Evolutionary conservation across 768 basidiomycete species (phyloP).

Genomic region (Cystobasidium tubakii): DNA sequence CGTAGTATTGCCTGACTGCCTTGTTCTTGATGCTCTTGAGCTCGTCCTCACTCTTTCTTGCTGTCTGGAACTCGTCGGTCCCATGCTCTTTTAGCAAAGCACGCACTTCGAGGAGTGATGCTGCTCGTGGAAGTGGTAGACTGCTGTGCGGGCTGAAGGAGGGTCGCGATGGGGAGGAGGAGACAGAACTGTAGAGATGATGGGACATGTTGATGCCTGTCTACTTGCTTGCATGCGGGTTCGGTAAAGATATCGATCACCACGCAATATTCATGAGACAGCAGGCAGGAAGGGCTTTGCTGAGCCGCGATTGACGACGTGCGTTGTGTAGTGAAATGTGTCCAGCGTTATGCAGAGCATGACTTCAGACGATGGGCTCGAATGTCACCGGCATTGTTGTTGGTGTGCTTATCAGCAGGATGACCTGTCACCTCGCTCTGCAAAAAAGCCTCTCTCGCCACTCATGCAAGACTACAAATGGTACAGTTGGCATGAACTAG

Average conservation of each 20-base stretch:
- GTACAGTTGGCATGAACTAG: background rate
- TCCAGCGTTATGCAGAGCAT: too few relatives aligned
- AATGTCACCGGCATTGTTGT: too few relatives aligned
- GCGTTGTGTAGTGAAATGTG: too few relatives aligned
- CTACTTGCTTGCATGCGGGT: background rate
- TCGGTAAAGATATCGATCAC: background rate
- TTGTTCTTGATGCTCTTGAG: slow-evolving; percentile 33
- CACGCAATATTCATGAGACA: too few relatives aligned
- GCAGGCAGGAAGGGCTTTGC: too few relatives aligned
- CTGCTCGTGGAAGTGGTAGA: background rate
- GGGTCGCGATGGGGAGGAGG: background rate
- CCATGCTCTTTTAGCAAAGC: slow-evolving; percentile 25
- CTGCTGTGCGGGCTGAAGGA: slow-evolving; percentile 1
- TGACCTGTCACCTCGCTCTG: too few relatives aligned
- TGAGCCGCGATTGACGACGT: too few relatives aligned
- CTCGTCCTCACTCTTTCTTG: slow-evolving; percentile 12
- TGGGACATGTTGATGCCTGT: background rate
- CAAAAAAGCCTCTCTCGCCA: too few relatives aligned
- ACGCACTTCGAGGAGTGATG: background rate
- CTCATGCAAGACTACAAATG: too few relatives aligned
- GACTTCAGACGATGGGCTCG: too few relatives aligned
- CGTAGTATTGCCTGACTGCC: slow-evolving; percentile 19
- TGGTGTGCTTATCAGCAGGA: too few relatives aligned
- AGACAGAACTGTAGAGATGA: background rate
- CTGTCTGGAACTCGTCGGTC: background rate